phyloP scores from a whole-genome alignment of 2,329 filamentous ascomycete genomes.

The Cladophialophora yegresii region DNA sequence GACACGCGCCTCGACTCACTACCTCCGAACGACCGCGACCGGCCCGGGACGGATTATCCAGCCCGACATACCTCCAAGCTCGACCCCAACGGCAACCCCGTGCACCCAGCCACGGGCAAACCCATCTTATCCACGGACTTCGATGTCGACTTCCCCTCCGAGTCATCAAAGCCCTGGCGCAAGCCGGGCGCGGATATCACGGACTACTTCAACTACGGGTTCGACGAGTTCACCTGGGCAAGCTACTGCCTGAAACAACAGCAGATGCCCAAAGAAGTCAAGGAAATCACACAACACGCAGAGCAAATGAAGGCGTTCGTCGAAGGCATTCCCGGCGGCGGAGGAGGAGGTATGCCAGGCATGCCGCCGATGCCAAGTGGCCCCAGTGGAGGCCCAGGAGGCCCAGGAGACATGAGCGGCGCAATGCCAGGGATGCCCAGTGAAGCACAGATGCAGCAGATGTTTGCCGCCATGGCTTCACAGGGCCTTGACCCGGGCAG shows the following conservation, averaged over 20 bases:
- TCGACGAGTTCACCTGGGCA: slow-evolving; percentile 78
- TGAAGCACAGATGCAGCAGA: slow-evolving; percentile 54
- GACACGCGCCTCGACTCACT: slow-evolving; percentile 38
- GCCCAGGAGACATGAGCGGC: slow-evolving; percentile 49
- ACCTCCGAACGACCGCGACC: slow-evolving; percentile 48
- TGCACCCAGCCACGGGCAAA: slow-evolving; percentile 72
- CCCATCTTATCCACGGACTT: slow-evolving; percentile 80
- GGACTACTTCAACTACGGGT: slow-evolving; percentile 75
- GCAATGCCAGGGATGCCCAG: slow-evolving; percentile 35
- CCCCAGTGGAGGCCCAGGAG: slow-evolving; percentile 10
- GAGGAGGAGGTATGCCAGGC: slow-evolving; percentile 46
- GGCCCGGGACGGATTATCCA: slow-evolving; percentile 65
- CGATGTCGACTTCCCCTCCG: slow-evolving; percentile 69
- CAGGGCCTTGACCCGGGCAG: slow-evolving; percentile 56
- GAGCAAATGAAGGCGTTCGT: slow-evolving; percentile 64
- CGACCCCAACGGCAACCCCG: slow-evolving; percentile 73
- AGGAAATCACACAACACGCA: slow-evolving; percentile 73
- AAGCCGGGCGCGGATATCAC: slow-evolving; percentile 90
- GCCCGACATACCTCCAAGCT: slow-evolving; percentile 74
- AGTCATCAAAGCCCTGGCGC: slow-evolving; percentile 88
- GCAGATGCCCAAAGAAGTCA: slow-evolving; percentile 72
- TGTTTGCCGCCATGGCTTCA: slow-evolving; percentile 58
- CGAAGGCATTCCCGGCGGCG: slow-evolving; percentile 43
- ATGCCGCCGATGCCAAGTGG: slow-evolving; percentile 53
- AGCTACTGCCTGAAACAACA: slow-evolving; percentile 90